A percentile compares a stretch with the other conserved stretches of the same genome.
These are phyloP conservation scores for Penicillium sp. DNA, from an alignment of 2,329 filamentous ascomycete species.

Conservation along the genomic window DNA sequence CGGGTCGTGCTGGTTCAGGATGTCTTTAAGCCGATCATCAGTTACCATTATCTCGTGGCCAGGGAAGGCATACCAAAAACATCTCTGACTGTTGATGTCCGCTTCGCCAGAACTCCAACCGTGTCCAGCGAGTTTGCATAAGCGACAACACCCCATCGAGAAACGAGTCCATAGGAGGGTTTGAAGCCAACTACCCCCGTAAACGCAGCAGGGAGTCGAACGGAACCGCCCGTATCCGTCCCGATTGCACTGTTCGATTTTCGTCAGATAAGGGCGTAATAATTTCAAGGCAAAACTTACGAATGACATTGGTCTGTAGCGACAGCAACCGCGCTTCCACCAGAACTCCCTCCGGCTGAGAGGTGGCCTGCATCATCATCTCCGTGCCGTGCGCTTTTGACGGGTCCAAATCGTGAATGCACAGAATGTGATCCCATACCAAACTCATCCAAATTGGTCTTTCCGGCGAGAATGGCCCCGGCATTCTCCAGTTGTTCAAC, in stretches of 20 bases:
- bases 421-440: slow-evolving; percentile 88
- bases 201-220: slow-evolving; percentile 86
- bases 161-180: slow-evolving; percentile 86
- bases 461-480: slow-evolving; percentile 71
- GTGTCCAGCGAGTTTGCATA: slow-evolving; percentile 95
- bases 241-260: slow-evolving; percentile 67
- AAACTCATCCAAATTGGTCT: slow-evolving; percentile 95
- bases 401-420: slow-evolving; percentile 69
- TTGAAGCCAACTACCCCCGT: slow-evolving; percentile 85
- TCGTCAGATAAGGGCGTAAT: too few species aligned
- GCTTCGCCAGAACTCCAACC: slow-evolving; percentile 73
- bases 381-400: slow-evolving; percentile 57
- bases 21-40: slow-evolving; percentile 41
- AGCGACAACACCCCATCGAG: slow-evolving; percentile 82
- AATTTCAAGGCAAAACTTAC: slow-evolving; percentile 42
- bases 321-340: slow-evolving; percentile 88
- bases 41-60: neutral
- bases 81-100: slow-evolving; percentile 57
- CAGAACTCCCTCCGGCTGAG: slow-evolving; percentile 88
- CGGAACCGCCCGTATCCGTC: slow-evolving; percentile 91
- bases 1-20: slow-evolving; percentile 65
- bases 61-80: slow-evolving; percentile 54
- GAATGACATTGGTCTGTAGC: slow-evolving; percentile 65
- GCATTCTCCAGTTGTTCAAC: slow-evolving; percentile 68
- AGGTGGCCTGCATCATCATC: slow-evolving; percentile 45